Percentiles rank a stretch among this genome's conserved stretches.
Evolutionary conservation across 768 basidiomycete species (phyloP).

Genomic region (Amanita fuliginea): DNA sequence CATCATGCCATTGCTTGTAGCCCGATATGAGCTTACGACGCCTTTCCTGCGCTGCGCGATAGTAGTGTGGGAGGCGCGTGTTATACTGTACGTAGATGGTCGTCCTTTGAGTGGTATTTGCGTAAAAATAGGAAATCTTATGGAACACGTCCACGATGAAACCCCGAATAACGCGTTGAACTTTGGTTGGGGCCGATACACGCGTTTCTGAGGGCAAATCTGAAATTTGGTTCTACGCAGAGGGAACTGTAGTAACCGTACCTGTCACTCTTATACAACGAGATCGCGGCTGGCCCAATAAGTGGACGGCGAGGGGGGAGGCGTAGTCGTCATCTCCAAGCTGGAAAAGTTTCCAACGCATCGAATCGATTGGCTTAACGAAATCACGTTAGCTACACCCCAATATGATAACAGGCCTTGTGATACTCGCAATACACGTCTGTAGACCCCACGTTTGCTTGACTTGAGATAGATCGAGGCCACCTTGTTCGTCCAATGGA

Average conservation of each 20-base stretch:
- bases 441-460: slow-evolving; percentile 4
- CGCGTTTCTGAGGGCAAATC: background rate
- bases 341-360: slow-evolving; percentile 1
- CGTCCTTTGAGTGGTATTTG: background rate
- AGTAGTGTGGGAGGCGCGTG: background rate
- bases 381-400: background rate
- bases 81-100: background rate
- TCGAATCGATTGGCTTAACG: slow-evolving; percentile 4
- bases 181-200: background rate
- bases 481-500: slow-evolving; percentile 1
- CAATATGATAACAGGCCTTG: background rate
- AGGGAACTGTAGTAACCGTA: background rate
- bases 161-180: background rate
- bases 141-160: background rate
- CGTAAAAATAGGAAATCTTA: background rate
- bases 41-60: background rate
- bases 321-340: background rate
- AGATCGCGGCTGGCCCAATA: background rate
- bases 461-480: slow-evolving; percentile 1
- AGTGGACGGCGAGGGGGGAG: slow-evolving; percentile 1
- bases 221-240: background rate
- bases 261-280: background rate
- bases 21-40: background rate
- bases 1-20: slow-evolving; percentile 1
- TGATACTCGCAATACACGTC: slow-evolving; percentile 3